phyloP scores from a whole-genome alignment of 345 rosid genomes.

The Salix dunnii region DNA sequence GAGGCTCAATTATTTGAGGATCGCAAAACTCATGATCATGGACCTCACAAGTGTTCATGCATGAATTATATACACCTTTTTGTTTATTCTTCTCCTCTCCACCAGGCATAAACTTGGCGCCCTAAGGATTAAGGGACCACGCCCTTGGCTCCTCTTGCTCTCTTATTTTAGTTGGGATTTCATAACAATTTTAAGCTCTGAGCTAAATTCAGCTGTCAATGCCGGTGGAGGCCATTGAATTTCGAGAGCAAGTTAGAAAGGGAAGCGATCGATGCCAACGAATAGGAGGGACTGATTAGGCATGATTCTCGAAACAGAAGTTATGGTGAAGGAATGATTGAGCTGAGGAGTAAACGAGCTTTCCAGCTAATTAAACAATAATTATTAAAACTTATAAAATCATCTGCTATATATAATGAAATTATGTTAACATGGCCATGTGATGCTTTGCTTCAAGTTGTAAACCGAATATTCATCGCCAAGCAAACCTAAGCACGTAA shows the following conservation, averaged over 20 bases:
- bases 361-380: not conserved
- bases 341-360: not conserved
- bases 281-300: not conserved
- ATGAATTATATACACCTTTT: not conserved
- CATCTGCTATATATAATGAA: not conserved
- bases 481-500: too few relatives aligned
- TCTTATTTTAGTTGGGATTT: not conserved
- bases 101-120: not conserved
- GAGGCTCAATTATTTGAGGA: not conserved
- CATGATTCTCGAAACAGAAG: constrained; percentile 1
- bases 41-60: not conserved
- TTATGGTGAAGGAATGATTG: constrained; percentile 21
- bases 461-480: too few relatives aligned
- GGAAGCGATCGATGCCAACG: constrained; percentile 13
- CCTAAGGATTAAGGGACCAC: constrained; percentile 13
- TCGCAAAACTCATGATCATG: not conserved
- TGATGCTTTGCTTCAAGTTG: not conserved
- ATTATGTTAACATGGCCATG: constrained; percentile 13
- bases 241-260: constrained; percentile 9
- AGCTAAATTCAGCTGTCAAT: constrained; percentile 31
- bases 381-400: not conserved
- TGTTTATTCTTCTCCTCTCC: not conserved
- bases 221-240: constrained; percentile 23
- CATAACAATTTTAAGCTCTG: constrained; percentile 2
- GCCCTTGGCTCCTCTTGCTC: not conserved